These are phyloP conservation scores for Debaryomyces robertsiae DNA, from an alignment of 1,139 yeast species.

Conservation along the genomic window DNA sequence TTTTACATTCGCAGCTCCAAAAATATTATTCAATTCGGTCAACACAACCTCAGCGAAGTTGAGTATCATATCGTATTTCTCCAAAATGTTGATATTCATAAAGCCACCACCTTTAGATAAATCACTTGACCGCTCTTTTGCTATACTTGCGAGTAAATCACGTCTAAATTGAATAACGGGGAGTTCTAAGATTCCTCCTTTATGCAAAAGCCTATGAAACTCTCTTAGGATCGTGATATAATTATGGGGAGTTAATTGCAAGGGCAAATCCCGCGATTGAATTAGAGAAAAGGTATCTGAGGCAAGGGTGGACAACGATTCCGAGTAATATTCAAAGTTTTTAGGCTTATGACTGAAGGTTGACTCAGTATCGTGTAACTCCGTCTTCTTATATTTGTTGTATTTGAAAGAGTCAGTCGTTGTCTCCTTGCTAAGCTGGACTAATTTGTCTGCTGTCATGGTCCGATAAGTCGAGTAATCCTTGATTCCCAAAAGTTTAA, in stretches of 20 bases:
- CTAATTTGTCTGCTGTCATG: slow-evolving; percentile 32
- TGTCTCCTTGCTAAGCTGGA: slow-evolving; percentile 28
- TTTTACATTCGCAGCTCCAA: slow-evolving; percentile 40
- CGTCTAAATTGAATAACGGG: slow-evolving; percentile 32
- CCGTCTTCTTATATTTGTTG: slow-evolving; percentile 16
- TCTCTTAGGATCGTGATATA: slow-evolving; percentile 31
- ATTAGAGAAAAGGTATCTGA: slow-evolving; percentile 38
- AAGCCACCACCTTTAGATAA: slow-evolving; percentile 11
- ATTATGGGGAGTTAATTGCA: slow-evolving; percentile 34
- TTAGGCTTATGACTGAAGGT: slow-evolving; percentile 30
- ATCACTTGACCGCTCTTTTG: slow-evolving; percentile 1
- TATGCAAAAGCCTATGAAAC: slow-evolving; percentile 39
- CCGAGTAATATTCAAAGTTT: slow-evolving; percentile 39
- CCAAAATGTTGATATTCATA: slow-evolving; percentile 23
- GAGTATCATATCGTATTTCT: slow-evolving; percentile 29
- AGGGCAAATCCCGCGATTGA: slow-evolving; percentile 39
- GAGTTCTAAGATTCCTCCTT: slow-evolving; percentile 39
- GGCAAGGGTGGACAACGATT: slow-evolving; percentile 32
- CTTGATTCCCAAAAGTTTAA: slow-evolving; percentile 29
- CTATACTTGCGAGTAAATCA: slow-evolving; percentile 15
- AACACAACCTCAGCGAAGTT: slow-evolving; percentile 28
- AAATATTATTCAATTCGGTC: slow-evolving; percentile 26
- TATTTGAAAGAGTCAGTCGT: slow-evolving; percentile 20
- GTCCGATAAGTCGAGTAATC: slow-evolving; percentile 28
- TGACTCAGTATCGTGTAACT: slow-evolving; percentile 10